Evolutionary conservation across 768 basidiomycete species (phyloP).

Genomic region (Nidularia pulvinata): DNA sequence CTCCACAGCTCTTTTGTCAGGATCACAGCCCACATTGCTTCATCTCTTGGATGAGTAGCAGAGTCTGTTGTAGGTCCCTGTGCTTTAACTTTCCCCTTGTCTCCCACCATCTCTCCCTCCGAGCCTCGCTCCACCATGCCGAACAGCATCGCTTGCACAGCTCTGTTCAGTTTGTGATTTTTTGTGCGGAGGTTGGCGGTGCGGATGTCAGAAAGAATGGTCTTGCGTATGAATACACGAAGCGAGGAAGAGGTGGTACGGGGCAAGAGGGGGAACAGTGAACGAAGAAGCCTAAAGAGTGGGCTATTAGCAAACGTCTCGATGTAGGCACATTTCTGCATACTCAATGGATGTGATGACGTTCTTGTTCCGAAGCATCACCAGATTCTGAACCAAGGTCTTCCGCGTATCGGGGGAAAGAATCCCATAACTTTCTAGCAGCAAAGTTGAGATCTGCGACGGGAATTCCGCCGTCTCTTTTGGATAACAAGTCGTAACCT

Average conservation of each 20-base stretch:
- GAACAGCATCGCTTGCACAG: conserved; percentile 95
- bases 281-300: conserved; percentile 72
- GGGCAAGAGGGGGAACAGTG: conserved; percentile 95
- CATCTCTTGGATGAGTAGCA: conserved; percentile 59
- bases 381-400: conserved; percentile 85
- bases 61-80: conserved; percentile 32
- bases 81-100: conserved; percentile 78
- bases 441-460: conserved; percentile 70
- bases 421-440: conserved; percentile 76
- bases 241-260: conserved; percentile 86
- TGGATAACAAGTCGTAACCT: conserved; percentile 95
- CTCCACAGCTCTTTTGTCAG: conserved; percentile 94
- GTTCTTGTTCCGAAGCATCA: conserved; percentile 91
- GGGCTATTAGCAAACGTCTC: no score
- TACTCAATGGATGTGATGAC: conserved; percentile 93
- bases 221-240: conserved; percentile 86
- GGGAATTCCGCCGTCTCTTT: conserved; percentile 89
- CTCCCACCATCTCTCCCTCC: conserved; percentile 76
- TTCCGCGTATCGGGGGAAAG: conserved; percentile 83
- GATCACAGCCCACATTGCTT: conserved; percentile 98
- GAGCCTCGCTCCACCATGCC: conserved; percentile 95
- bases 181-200: conserved; percentile 87
- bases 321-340: not conserved
- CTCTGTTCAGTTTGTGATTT: conserved; percentile 95
- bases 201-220: conserved; percentile 91